A percentile compares a stretch with the other conserved stretches of the same genome.
Evolutionary conservation across 768 basidiomycete genomes (phyloP).

Genomic region (Suillus weaverae): DNA sequence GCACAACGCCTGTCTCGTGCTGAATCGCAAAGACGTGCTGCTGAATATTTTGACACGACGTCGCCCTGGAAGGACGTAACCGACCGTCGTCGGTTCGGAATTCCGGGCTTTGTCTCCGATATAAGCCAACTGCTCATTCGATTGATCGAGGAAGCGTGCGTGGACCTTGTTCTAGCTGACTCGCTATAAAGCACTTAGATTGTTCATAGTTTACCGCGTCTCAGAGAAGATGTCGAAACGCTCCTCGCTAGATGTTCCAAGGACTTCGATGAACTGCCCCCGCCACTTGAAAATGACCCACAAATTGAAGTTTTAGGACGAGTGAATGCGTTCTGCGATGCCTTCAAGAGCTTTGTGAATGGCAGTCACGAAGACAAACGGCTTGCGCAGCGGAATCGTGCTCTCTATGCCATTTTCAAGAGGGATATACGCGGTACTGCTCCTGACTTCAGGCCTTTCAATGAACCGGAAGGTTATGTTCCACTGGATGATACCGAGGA

Average conservation of each 20-base stretch:
- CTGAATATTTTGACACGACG: conserved; percentile 13
- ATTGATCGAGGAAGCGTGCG: conserved; percentile 34
- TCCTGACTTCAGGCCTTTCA: conserved; percentile 36
- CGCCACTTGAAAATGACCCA: conserved; percentile 34
- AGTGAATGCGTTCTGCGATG: conserved; percentile 34
- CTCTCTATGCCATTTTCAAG: conserved; percentile 31
- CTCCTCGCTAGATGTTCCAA: conserved; percentile 26
- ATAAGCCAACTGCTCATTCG: conserved; percentile 37
- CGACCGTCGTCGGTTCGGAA: conserved; percentile 35
- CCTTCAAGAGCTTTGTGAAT: conserved; percentile 28
- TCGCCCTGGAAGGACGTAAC: conserved; percentile 37
- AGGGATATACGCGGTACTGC: conserved; percentile 33
- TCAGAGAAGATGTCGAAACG: conserved; percentile 26
- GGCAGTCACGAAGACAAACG: conserved; percentile 24
- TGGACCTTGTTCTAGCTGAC: not conserved
- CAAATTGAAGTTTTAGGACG: conserved; percentile 37
- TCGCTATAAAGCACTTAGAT: not conserved
- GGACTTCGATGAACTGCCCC: conserved; percentile 31
- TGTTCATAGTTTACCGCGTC: conserved; percentile 28
- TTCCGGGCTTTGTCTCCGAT: conserved; percentile 32
- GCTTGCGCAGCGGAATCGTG: conserved; percentile 35
- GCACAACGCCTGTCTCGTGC: conserved; percentile 27
- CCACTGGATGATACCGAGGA: conserved; percentile 18
- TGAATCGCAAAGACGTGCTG: conserved; percentile 29
- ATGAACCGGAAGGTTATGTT: not conserved